These are phyloP conservation scores for Colletotrichum aenigma DNA, from an alignment of 2,329 filamentous ascomycete species.

Conservation along the genomic window DNA sequence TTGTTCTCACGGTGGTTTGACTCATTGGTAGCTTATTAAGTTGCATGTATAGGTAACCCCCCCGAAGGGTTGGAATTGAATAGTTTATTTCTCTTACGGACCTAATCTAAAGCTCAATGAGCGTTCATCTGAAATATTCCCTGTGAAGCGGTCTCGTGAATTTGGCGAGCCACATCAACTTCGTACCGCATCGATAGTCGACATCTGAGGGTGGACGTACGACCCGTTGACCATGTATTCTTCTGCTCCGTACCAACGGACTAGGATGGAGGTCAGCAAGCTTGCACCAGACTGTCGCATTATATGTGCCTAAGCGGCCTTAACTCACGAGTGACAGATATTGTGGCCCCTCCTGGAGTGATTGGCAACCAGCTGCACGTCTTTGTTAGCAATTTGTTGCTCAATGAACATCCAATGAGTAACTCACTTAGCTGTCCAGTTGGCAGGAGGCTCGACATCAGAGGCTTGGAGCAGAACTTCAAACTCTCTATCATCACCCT, in stretches of 20 bases:
- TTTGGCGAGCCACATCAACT: neutral
- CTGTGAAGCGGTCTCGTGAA: rapidly evolving
- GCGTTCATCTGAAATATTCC: neutral
- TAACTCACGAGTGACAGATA: neutral
- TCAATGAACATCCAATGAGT: neutral
- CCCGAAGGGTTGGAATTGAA: neutral
- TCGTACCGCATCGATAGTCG: neutral
- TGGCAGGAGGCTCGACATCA: neutral
- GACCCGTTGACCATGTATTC: neutral
- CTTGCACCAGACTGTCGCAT: neutral
- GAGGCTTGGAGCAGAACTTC: neutral
- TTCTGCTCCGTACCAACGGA: neutral
- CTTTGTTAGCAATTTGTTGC: neutral
- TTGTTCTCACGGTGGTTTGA: neutral
- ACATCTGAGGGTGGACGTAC: neutral
- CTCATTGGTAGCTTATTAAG: neutral
- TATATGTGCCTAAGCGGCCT: rapidly evolving
- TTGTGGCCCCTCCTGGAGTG: neutral
- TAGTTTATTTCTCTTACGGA: rapidly evolving
- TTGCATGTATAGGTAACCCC: neutral
- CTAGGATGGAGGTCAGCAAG: neutral
- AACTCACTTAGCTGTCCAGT: neutral
- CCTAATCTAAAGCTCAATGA: neutral
- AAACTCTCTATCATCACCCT: neutral
- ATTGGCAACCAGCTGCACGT: neutral